Evolutionary conservation across 2,329 filamentous ascomycete species (phyloP), one percentile per base, ranked within the genome.

Genomic region (Mycocentrospora acerina): DNA sequence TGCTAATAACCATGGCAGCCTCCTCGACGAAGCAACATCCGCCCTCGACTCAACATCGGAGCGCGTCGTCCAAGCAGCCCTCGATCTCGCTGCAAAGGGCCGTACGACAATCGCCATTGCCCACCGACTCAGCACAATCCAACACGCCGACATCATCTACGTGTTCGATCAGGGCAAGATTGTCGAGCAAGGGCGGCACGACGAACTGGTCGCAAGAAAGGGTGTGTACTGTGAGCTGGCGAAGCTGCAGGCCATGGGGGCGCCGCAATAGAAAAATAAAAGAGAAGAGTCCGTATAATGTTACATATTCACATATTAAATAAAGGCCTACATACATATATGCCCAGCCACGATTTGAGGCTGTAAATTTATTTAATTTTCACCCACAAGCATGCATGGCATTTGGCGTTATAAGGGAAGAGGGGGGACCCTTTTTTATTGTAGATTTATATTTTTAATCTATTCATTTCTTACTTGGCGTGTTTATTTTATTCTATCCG

Each of bases 91-190:
- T 2, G 85, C 88, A 14, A 85, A 87, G 69, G 88, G 88, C 8
- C 80, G 90, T 35, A 95, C 90, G 80, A 97, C 91, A 0, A 93
- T 98, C 47, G 90, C 91, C 1, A 91, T 98, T 1, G 93, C 93
- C 3, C 91, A 98, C 69, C 78, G 93, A 16, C 73, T 98, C 5
- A 89, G 83, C 59, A 96, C 93, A 0, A 96, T 97, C 44, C 90
- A 95, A 64, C 90, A 93, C 64, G 91, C 91, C 0, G 91, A 97
- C 62, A 73, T 91, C 32, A 97, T 97, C 55, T 96, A 94, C 51
- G 91, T 97, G n/a, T 93, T 97, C 63, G 90, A 96, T 66, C 83
- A 88, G 56, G 93, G 91, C 7, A 79, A 81, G 43, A 81, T 97
- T 29, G 86, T 94, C 1, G 91, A 97, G 72, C 79, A 80, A 52